Conservation (phyloP, 2,329 filamentous ascomycete species). For the Epichloe glyceriae region DNA sequence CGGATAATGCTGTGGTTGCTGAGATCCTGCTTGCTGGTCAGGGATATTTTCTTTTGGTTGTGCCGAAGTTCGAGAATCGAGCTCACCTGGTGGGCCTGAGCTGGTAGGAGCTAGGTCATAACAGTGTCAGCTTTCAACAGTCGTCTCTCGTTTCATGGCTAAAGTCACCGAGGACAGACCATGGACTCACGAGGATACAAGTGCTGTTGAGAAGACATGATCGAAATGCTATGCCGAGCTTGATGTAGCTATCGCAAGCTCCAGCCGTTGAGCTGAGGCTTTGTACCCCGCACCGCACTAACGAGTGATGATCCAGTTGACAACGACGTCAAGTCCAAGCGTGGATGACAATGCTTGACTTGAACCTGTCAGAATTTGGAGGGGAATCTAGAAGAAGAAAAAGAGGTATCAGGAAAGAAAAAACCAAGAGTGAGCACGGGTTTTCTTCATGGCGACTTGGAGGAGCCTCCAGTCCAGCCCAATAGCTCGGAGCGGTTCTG, state of each 20-base stretch:
- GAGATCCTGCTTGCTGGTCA: conserved; percentile 7
- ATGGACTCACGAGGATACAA: conserved; percentile 34
- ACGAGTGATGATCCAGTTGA: not conserved
- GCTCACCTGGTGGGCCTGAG: conserved; percentile 15
- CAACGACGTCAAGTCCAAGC: not conserved
- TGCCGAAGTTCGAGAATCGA: not conserved
- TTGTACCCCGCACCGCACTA: not conserved
- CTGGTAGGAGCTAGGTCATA: conserved; percentile 8
- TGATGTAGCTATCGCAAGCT: not conserved
- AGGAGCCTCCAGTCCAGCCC: too few relatives aligned
- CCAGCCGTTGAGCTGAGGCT: not conserved
- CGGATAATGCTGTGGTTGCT: conserved; percentile 10
- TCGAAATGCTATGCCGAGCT: not conserved
- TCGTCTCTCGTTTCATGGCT: not conserved
- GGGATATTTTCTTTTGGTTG: not conserved
- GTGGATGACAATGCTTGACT: not conserved
- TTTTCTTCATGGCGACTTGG: too few relatives aligned
- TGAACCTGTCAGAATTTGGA: too few relatives aligned
- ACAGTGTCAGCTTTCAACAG: not conserved
- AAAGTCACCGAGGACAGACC: not conserved
- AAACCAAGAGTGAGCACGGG: too few relatives aligned
- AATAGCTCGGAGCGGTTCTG: too few relatives aligned
- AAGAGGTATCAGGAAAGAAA: too few relatives aligned
- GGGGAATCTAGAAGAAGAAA: too few relatives aligned
- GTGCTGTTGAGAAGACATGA: conserved; percentile 28